Percentiles rank a stretch among this genome's conserved stretches.
phyloP scores from a whole-genome alignment of 768 basidiomycete species.

The Neoboletus magnificus region DNA sequence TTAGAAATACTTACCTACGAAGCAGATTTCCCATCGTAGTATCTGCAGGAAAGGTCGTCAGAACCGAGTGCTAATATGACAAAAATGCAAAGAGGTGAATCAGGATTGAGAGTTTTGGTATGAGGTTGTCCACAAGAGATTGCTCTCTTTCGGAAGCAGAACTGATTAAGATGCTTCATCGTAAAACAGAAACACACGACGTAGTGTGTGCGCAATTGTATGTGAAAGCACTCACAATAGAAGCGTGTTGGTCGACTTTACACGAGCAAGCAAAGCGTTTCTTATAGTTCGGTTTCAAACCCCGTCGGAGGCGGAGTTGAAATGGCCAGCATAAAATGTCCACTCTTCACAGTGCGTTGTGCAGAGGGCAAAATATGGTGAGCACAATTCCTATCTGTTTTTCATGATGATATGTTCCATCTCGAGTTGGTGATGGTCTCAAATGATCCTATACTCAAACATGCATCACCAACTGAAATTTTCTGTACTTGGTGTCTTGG shows the following conservation, averaged over 20 bases:
- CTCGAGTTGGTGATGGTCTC: conserved; percentile 66
- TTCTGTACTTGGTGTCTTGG: conserved; percentile 20
- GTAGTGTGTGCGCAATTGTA: not conserved
- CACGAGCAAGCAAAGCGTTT: too few species aligned
- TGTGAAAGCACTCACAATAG: conserved; percentile 13
- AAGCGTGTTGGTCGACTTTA: not conserved
- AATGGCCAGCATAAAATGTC: not conserved
- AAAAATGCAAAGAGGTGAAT: conserved; percentile 16
- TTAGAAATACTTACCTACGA: not conserved
- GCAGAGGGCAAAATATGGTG: conserved; percentile 23
- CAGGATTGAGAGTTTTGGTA: conserved; percentile 52
- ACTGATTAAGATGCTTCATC: conserved; percentile 61
- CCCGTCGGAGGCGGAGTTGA: conserved; percentile 29
- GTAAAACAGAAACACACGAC: conserved; percentile 17
- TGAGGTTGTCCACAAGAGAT: conserved; percentile 70
- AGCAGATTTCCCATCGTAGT: not conserved
- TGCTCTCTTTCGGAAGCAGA: conserved; percentile 81
- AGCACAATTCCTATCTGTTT: conserved; percentile 24
- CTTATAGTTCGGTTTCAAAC: conserved; percentile 15
- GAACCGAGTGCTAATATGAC: not conserved
- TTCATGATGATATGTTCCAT: conserved; percentile 69
- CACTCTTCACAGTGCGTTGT: not conserved
- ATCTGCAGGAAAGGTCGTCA: conserved; percentile 5
- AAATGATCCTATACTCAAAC: conserved; percentile 73
- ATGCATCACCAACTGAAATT: conserved; percentile 63